phyloP scores from a whole-genome alignment of 2,329 filamentous ascomycete species.

The Pseudogymnoascus sp. region DNA sequence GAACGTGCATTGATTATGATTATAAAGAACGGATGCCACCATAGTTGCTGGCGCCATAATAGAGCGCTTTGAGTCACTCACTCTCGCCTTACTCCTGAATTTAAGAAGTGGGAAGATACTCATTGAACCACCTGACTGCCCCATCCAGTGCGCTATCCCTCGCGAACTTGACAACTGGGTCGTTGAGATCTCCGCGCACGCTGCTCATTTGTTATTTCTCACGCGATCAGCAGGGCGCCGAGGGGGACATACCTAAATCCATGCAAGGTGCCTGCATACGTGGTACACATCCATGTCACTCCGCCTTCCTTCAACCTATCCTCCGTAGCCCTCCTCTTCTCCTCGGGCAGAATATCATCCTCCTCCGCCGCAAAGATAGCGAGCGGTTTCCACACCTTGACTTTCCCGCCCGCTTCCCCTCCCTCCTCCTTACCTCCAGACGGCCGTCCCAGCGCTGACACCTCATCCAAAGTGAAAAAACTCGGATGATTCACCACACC shows the following conservation, averaged over 20 bases:
- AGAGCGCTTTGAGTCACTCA: neutral
- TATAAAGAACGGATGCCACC: neutral
- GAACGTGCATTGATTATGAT: neutral
- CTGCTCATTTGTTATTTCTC: neutral
- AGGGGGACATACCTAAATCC: neutral
- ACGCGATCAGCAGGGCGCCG: neutral
- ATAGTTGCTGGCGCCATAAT: neutral
- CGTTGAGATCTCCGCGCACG: neutral
- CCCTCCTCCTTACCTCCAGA: neutral
- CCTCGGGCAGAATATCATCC: neutral
- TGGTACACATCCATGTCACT: neutral
- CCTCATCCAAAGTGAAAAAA: slow-evolving; percentile 50
- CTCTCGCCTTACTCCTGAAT: neutral
- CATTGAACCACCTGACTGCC: neutral
- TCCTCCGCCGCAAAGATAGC: neutral
- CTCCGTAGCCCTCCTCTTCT: neutral
- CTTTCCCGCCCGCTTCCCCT: neutral
- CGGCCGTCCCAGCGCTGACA: neutral
- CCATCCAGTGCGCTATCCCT: neutral
- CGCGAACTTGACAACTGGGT: neutral
- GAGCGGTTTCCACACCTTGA: neutral
- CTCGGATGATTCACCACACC: slow-evolving; percentile 66
- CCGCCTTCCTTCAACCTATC: neutral
- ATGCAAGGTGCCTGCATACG: neutral
- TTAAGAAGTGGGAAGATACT: neutral